Base-by-base conservation (phyloP, 345 rosid species). In the Hibiscus trionum region DNA sequence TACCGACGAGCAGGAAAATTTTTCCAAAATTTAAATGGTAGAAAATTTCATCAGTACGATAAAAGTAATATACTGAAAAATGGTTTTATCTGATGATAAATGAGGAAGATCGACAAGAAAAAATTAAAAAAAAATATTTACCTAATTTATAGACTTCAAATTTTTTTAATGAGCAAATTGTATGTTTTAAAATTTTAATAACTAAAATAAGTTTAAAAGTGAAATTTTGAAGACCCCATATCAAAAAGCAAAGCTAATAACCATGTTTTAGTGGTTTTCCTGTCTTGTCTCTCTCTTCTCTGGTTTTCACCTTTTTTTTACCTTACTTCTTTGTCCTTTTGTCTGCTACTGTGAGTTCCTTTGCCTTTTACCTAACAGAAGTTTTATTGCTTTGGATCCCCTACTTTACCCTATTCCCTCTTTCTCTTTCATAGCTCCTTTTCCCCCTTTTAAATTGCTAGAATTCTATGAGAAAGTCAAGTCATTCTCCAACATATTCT, bases 321-420 rank as follows among this genome's bases (percentile, higher is more conserved):
- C 86, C 88, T 73, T 65, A 72, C 83, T 72, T 61, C 73, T 65
- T 66, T 82, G 87, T 82, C 80, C 52, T 68, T 61, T 59, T 82
- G 85, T 82, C 82, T 77, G 39, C 29, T 76, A 37, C 85, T 65
- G 76, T 80, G 63, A 70, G 76, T 69, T 70, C 21, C 52, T 61
- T 72, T 63, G 46, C 29, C 53, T 55, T 76, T 68, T 42, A 46
- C 61, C 39, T n/a, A 6, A 2, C 19, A 63, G 26, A 24, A 47
- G 16, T 46, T 17, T 17, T 46, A 11, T 35, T 72, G 58, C 83
- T 58, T 76, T 61, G 68, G 75, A 75, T 66, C 57, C 79, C 64
- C 73, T 73, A 9, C 58, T 61, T 47, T 19, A 47, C 64, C 65
- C 33, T 52, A 35, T 69, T 42, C 29, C 39, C 33, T 29, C 31